Base-by-base conservation (phyloP, 371 early-diverging fungal genomes). In the Rhizopus microsporus region DNA sequence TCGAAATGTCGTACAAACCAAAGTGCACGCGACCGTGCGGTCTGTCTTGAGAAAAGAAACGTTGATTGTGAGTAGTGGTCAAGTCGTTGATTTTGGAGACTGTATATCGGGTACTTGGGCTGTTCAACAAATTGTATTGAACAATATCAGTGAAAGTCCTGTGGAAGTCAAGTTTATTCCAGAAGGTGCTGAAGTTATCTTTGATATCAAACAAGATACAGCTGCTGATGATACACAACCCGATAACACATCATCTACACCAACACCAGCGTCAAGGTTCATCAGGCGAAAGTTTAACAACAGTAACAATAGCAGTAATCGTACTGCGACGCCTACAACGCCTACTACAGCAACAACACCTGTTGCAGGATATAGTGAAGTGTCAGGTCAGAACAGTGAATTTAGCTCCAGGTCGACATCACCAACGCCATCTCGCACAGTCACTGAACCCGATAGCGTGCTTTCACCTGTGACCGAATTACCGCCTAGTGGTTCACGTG, bases 21-120 rank as follows among this genome's bases (percentile, higher is more conserved):
- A 80, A n/a, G 81, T 96, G 32, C 91, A 93, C 57, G 95, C 95
- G 0, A 74, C 83, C 4, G 93, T 93, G 0, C 83, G 91, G 7
- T 87, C 90, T 1, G 88, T 87, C 4, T 75, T 85, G 49, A 80
- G 85, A 37, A 90, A 95, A 51, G 95, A 93, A 56, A 81, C 88
- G 0, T 65, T 92, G 35, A 76, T 88, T 0, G 83, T 97, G 37
- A 88, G 87, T 53, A 87, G 86, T 56, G 93, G 90, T 1, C 85
- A 79, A 42, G 75, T 86, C 4, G 57, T 98, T 8, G 96, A 98
- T 71, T 98, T 98, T 80, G 97, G 96, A 30, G 94, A 95, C 59
- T 95, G 95, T 65, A 85, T 86, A 54, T 89, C 93, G 33, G 97
- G 97, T 29, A 65, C 73, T 29, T 92, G 93, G 92, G 84, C 87